Conservation (phyloP, 108 stramenopile species). For the Cyclotella atomus region DNA sequence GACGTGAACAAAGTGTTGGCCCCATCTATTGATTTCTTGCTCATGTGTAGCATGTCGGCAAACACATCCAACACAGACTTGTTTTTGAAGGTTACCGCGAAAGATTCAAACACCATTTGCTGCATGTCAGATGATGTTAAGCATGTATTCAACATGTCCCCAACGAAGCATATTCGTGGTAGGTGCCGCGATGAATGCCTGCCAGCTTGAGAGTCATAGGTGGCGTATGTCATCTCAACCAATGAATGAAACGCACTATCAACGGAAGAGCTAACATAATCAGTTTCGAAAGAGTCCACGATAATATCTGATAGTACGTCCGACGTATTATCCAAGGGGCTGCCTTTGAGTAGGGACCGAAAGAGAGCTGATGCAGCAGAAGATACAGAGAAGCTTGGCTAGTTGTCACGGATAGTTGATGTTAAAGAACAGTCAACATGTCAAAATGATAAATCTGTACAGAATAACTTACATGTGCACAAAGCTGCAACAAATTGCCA, state of each 20-base stretch:
- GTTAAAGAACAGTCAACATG: no score
- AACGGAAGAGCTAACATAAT: constrained; percentile 11
- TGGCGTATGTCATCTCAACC: constrained; percentile 7
- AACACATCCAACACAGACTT: constrained; percentile 22
- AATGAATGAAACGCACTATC: constrained; percentile 28
- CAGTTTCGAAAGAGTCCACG: constrained; percentile 29
- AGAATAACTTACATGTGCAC: constrained; percentile 35
- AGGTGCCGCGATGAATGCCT: neutral
- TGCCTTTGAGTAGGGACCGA: constrained; percentile 46
- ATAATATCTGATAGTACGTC: constrained; percentile 43
- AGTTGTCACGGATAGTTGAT: no score
- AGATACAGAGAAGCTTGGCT: constrained; percentile 43
- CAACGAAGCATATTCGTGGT: constrained; percentile 29
- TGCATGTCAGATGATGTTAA: constrained; percentile 4
- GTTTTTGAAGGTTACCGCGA: constrained; percentile 3
- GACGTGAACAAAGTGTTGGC: constrained; percentile 6
- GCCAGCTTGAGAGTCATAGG: constrained; percentile 3
- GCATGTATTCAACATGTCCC: constrained; percentile 35
- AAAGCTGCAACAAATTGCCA: constrained; percentile 32
- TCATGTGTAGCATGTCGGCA: neutral
- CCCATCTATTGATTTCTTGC: neutral
- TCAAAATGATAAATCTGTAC: no score
- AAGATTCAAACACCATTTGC: constrained; percentile 9
- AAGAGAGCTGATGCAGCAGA: constrained; percentile 39
- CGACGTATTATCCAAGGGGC: constrained; percentile 28